Evolutionary conservation across 306 rosid species (phyloP), one percentile per base, ranked within the genome.

Genomic region (Luffa aegyptiaca): DNA sequence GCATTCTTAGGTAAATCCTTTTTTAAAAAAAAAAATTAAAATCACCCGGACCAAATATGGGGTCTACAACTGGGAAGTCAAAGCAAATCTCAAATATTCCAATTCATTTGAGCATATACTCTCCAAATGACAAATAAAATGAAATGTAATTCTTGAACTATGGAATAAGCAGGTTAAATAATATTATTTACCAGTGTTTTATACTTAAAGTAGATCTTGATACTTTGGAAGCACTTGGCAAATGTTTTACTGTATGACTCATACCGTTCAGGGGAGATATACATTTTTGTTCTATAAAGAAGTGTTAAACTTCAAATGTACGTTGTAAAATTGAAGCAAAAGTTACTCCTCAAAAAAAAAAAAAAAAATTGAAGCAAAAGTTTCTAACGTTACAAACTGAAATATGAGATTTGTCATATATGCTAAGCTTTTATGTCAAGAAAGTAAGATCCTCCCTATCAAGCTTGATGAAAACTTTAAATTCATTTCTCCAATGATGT

Each of bases 21-120:
- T n/a, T n/a, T n/a, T n/a, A n/a, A n/a, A n/a, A n/a, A n/a, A n/a
- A n/a, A n/a, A n/a, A n/a, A n/a, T n/a, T n/a, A n/a, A n/a, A n/a
- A n/a, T n/a, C n/a, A n/a, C n/a, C n/a, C n/a, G n/a, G n/a, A n/a
- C n/a, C n/a, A n/a, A n/a, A n/a, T n/a, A n/a, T n/a, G n/a, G n/a
- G n/a, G n/a, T n/a, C n/a, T n/a, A n/a, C n/a, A n/a, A n/a, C n/a
- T 77, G 99, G 99, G 86, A 89, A 87, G 92, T 14, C 94, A 76
- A 95, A 95, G 82, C 96, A 90, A 73, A 95, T 95, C 80, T 95
- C 99, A 18, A 91, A 95, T 51, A 20, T 90, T 84, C 99, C 99
- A 71, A 95, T 95, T 95, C 31, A 26, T 26, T 26, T 26, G 31
- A 26, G 31, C 31, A 26, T 26, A 26, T 26, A 26, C 31, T 26